Base-by-base conservation (phyloP, 805 yeast species). In the Starmerella khaoyaiensis region DNA sequence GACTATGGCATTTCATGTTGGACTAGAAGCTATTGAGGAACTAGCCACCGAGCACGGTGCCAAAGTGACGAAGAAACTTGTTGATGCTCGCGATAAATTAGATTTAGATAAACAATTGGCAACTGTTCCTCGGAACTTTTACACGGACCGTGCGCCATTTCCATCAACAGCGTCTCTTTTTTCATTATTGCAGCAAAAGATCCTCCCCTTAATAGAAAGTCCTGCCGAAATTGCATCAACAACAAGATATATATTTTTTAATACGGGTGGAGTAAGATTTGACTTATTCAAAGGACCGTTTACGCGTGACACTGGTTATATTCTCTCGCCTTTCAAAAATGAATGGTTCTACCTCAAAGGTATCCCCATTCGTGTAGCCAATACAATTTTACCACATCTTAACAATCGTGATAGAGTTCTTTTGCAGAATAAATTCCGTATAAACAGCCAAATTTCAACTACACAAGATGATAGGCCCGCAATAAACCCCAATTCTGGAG, bases 241-340 rank as follows among this genome's bases (percentile, higher is more conserved):
- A 44, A 37, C 52, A 16, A 60, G 81, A 40, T 62, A 74, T 21
- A 68, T 81, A 16, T 60, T 79, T 33, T 71, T 83, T 38, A 84
- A 84, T 54, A 78, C 94, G 0, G 95, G 95, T 2, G 77, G 93
- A 1, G 68, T 86, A 2, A 68, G 96, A 35, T 86, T 81, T 53
- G 95, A 86, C 56, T 59, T 84, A 32, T 80, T 77, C 61, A 72
- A 76, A 55, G 96, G 96, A 0, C 74, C 75, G 4, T 84, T 77
- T 55, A 84, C 93, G 0, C 61, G 61, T 31, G 93, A 83, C 56
- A 66, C 90, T 0, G 77, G 78, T 47, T 84, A 68, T 52, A 80
- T 78, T 27, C 79, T 84, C 1, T 75, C 93, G 0, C 95, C 96
- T 0, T 84, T 83, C 57, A 64, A 71, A 35, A 84, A 84, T 51